A percentile compares a stretch with the other conserved stretches of the same genome.
phyloP scores from a whole-genome alignment of 192 early-diverging fungal species.

The Mortierella alpina region DNA sequence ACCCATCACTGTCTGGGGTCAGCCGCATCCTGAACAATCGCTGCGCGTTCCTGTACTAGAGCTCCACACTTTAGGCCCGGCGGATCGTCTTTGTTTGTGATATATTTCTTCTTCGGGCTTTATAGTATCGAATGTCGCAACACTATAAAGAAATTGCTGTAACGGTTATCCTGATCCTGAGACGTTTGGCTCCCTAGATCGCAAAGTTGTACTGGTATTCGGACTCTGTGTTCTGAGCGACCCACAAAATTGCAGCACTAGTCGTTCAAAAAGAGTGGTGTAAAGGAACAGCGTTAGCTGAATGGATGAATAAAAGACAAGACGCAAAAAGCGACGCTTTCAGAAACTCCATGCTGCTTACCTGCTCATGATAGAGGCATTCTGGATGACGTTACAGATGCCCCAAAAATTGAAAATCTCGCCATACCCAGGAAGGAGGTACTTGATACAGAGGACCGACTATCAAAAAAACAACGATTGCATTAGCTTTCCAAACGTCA shows the following conservation, averaged over 20 bases:
- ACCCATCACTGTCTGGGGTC: no score
- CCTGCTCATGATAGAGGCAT: constrained; percentile 42
- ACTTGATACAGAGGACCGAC: constrained; percentile 49
- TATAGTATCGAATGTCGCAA: no score
- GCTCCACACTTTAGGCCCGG: no score
- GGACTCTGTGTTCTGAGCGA: constrained; percentile 50
- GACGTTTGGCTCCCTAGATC: constrained; percentile 6
- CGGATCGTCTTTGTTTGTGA: no score
- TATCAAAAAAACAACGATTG: not conserved
- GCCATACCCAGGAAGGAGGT: constrained; percentile 26
- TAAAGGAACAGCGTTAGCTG: not conserved
- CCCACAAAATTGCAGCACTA: constrained; percentile 53
- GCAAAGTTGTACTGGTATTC: constrained; percentile 54
- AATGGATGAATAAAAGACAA: not conserved
- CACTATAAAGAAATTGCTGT: no score
- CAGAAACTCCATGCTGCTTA: not conserved
- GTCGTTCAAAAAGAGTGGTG: not conserved
- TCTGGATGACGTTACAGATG: constrained; percentile 48
- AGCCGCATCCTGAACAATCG: no score
- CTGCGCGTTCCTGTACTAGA: no score
- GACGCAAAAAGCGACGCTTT: not conserved
- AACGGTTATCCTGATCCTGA: no score
- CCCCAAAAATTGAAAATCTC: constrained; percentile 44
- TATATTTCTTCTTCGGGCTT: no score
- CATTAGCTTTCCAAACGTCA: not conserved